Evolutionary conservation across 345 rosid species (phyloP), one percentile per base, ranked within the genome.

Genomic region (Excoecaria agallocha): DNA sequence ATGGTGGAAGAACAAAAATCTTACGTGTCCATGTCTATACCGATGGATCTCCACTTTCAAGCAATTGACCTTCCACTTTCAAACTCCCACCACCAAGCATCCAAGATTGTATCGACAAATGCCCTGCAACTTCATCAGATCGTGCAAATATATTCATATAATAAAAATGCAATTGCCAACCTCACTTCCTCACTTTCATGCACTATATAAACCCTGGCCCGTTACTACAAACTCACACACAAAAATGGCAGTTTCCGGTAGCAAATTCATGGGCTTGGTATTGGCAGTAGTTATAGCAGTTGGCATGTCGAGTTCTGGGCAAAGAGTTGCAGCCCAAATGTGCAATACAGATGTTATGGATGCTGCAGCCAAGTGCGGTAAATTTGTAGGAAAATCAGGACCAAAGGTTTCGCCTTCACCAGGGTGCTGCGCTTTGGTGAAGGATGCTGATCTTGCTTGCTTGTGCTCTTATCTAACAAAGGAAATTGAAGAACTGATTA

Each of bases 391-490:
- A 4, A 75, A 61, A 46, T 35, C 39, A 19, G 74, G 77, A 11
- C 48, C 74, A 10, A 43, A 49, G 54, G 22, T n/a, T 11, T 15
- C 52, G 3, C 81, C 81, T 46, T 77, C 81, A 12, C 43, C 38
- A 1, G 68, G 52, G 9, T 82, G 82, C 5, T 78, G 84, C 4
- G 17, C 45, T 8, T 73, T 56, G 41, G 38, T 81, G 30, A 74
- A 59, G 41, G 59, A 66, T 11, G 68, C 71, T 0, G 68, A 78
- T 25, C 70, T 77, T 76, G 25, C 78, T 10, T 81, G 84, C 54
- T 38, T 76, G 0, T 81, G 84, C 70, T 35, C 56, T 8, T 38
- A 56, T 17, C 64, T 81, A 8, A 81, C 72, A 0, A 65, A 74
- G 69, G 51, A 77, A 20, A 70, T 77, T 30, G 81, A 74, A 59